Percentiles rank a stretch among this genome's conserved stretches.
Conservation (phyloP, 768 basidiomycete genomes). For the Lactarius sanguifluus region DNA sequence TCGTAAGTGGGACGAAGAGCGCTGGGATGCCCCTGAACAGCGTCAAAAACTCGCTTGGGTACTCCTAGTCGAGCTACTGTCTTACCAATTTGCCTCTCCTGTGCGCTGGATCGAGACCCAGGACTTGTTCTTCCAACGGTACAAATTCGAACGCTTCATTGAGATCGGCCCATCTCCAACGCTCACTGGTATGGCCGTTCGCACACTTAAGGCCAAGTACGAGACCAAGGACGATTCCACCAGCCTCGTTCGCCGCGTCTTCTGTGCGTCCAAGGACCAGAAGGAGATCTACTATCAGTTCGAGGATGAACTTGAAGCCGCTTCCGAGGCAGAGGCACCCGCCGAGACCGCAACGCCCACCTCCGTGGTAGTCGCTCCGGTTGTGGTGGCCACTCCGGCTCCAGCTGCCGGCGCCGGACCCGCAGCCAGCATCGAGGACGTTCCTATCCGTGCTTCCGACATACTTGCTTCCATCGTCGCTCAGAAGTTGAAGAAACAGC, state of each 20-base stretch:
- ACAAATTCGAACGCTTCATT: conserved; percentile 88
- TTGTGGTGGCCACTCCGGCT: conserved; percentile 42
- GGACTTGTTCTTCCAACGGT: conserved; percentile 85
- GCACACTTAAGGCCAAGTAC: conserved; percentile 92
- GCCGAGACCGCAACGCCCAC: conserved; percentile 36
- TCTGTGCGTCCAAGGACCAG: conserved; percentile 91
- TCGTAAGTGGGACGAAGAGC: conserved; percentile 88
- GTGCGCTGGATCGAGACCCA: conserved; percentile 99
- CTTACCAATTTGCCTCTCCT: conserved; percentile 98
- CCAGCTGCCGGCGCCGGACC: conserved; percentile 46
- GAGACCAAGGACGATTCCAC: conserved; percentile 86
- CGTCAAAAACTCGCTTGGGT: conserved; percentile 94
- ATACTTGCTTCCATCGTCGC: conserved; percentile 87
- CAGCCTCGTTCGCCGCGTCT: conserved; percentile 73
- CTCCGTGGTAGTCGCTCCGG: conserved; percentile 37
- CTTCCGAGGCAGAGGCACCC: conserved; percentile 39
- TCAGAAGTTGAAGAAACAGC: conserved; percentile 96
- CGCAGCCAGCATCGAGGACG: conserved; percentile 76
- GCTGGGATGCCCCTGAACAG: conserved; percentile 78
- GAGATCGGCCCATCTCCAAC: conserved; percentile 97
- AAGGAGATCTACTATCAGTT: conserved; percentile 99
- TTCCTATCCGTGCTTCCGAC: conserved; percentile 87
- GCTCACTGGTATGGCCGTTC: conserved; percentile 89
- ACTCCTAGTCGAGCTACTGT: conserved; percentile 93
- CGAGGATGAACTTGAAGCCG: conserved; percentile 68